Conservation (phyloP, 495 filamentous ascomycete genomes). For the Evansstolkia leycettana region DNA sequence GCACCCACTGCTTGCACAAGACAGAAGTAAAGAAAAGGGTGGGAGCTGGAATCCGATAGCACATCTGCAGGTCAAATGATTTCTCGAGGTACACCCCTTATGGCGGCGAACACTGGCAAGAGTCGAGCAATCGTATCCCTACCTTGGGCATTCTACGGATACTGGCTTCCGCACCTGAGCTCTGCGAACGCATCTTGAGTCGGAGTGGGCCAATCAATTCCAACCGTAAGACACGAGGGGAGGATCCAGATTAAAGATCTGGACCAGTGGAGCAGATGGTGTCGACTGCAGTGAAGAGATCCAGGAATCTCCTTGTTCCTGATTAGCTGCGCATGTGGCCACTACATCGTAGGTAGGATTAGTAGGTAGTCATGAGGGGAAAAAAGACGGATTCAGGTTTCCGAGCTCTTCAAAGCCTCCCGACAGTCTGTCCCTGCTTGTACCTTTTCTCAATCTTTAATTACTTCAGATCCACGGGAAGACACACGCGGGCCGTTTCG, state of each 20-base stretch:
- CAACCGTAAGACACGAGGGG: constrained; percentile 1
- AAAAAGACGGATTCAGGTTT: constrained; percentile 22
- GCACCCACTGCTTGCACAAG: no score
- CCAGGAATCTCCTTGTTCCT: no score
- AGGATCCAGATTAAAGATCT: constrained; percentile 2
- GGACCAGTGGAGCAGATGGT: constrained; percentile 1
- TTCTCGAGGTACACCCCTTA: no score
- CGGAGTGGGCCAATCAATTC: not conserved
- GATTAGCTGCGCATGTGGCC: not conserved
- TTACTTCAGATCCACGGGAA: no score
- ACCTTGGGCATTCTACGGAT: constrained; percentile 13
- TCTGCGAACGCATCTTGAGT: constrained; percentile 1
- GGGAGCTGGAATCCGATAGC: no score
- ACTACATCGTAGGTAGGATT: not conserved
- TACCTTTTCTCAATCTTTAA: no score
- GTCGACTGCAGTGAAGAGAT: not conserved
- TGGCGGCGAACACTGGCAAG: not conserved
- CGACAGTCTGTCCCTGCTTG: no score
- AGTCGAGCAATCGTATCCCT: no score
- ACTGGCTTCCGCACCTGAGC: constrained; percentile 12
- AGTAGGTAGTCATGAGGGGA: not conserved
- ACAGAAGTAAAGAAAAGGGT: no score
- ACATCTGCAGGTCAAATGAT: no score
- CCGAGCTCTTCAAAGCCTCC: constrained; percentile 4
- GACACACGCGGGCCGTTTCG: no score